Evolutionary conservation across 495 filamentous ascomycete species (phyloP).

Genomic region (Zalerion maritima): DNA sequence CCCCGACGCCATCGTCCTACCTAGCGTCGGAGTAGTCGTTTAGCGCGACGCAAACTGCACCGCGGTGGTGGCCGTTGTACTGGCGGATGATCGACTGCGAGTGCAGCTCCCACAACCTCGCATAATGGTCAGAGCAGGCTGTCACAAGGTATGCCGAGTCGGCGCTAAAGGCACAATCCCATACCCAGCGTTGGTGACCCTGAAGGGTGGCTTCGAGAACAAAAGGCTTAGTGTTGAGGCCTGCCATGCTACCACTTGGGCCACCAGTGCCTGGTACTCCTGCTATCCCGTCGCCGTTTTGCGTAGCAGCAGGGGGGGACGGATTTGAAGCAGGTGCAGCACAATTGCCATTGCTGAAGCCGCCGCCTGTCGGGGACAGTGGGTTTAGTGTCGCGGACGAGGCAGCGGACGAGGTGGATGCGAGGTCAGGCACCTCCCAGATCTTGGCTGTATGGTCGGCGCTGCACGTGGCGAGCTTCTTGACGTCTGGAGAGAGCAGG

Average conservation of each 20-base stretch:
- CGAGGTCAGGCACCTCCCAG: constrained; percentile 66
- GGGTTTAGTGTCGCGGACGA: constrained; percentile 6
- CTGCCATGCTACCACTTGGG: constrained; percentile 2
- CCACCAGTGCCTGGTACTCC: not conserved
- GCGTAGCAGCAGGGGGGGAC: constrained; percentile 4
- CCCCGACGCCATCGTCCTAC: too few species aligned
- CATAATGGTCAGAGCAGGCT: constrained; percentile 93
- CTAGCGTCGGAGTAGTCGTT: constrained; percentile 86
- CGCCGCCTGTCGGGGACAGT: constrained; percentile 5
- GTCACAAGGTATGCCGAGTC: constrained; percentile 97
- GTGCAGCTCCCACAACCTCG: constrained; percentile 83
- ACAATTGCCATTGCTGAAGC: constrained; percentile 14
- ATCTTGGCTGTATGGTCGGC: constrained; percentile 97
- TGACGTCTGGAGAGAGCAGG: constrained; percentile 90
- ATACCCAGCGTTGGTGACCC: constrained; percentile 97
- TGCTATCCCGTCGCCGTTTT: constrained; percentile 4
- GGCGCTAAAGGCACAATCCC: constrained; percentile 97
- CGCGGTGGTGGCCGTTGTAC: constrained; percentile 94
- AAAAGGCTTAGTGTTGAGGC: constrained; percentile 36
- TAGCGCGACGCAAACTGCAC: constrained; percentile 87
- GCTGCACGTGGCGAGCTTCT: constrained; percentile 91
- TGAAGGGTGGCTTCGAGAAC: constrained; percentile 76
- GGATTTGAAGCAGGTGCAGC: not conserved
- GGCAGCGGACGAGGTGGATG: constrained; percentile 30
- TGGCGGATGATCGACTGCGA: constrained; percentile 84